phyloP scores from a whole-genome alignment of 495 filamentous ascomycete genomes.

The Tuber brumale region DNA sequence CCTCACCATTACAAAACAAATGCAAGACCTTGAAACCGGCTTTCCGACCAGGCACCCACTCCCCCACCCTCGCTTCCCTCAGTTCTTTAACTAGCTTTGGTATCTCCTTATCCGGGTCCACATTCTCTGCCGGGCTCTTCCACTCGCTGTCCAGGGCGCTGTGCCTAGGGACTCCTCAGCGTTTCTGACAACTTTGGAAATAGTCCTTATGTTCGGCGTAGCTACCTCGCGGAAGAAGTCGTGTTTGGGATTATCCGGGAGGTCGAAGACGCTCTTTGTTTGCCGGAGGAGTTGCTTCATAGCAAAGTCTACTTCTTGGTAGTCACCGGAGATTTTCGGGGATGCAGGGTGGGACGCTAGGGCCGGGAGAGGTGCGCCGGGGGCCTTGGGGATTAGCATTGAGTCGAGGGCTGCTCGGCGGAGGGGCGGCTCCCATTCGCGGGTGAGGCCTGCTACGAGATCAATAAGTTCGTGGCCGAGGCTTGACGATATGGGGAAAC shows the following conservation, averaged over 20 bases:
- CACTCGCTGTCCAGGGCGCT: slow-evolving; percentile 31
- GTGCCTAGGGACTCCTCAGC: slow-evolving; percentile 33
- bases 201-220: slow-evolving; percentile 34
- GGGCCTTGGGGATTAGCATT: slow-evolving; percentile 32
- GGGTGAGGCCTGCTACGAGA: slow-evolving; percentile 25
- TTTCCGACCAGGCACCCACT: slow-evolving; percentile 33
- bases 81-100: slow-evolving; percentile 36
- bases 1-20: slow-evolving; percentile 28
- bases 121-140: slow-evolving; percentile 35
- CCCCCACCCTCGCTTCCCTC: slow-evolving; percentile 27
- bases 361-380: slow-evolving; percentile 22
- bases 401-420: slow-evolving; percentile 29
- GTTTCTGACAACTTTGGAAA: slow-evolving; percentile 34
- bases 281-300: slow-evolving; percentile 35
- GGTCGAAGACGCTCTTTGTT: slow-evolving; percentile 34
- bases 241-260: slow-evolving; percentile 35
- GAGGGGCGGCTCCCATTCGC: slow-evolving; percentile 26
- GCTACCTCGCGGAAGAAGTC: slow-evolving; percentile 37
- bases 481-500: slow-evolving; percentile 20
- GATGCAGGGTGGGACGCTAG: slow-evolving; percentile 30
- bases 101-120: slow-evolving; percentile 36
- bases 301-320: slow-evolving; percentile 32
- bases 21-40: slow-evolving; percentile 30
- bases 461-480: slow-evolving; percentile 28
- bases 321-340: slow-evolving; percentile 25